Evolutionary conservation across 2,329 filamentous ascomycete genomes (phyloP), one percentile per base, ranked within the genome.

Genomic region (Diplocarpon mali): DNA sequence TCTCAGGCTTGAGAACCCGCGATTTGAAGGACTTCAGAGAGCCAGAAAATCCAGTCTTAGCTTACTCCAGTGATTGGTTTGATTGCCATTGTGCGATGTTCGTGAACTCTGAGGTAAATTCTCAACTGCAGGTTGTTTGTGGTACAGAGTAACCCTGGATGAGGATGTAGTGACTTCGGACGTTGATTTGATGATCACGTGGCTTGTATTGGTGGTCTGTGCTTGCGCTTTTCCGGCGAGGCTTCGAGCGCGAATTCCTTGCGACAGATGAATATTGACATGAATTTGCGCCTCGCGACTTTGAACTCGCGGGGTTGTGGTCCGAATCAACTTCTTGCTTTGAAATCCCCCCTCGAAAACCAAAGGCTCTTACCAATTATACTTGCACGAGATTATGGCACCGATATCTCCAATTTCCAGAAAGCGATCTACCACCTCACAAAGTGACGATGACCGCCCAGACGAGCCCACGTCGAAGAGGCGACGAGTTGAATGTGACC

Each of bases 1-100:
- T 24, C 20, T 24, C 20, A 24, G 20, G 20, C 7, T 24, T 24
- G 20, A 24, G 7, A 24, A 24, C 7, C 20, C 20, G 20, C 20
- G 7, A 4, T 24, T 3, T 24, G 7, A 24, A 24, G 20, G 20
- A 24, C 3, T 24, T 4, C 20, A 24, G 20, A 3, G 7, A 7
- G 7, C 7, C 20, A 24, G 7, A 24, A 24, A 3, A 24, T 3
- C n/a, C 20, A 24, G 20, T 7, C 3, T 24, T 40, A 10, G 60
- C 61, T 51, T 57, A 63, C 61, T 53, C 61, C 60, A 46, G 60
- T 62, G 51, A 63, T 62, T 61, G 61, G 61, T 60, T 52, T 55
- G 47, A 63, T 59, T 47, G 61, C 48, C 60, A 63, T 63, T 52
- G 45, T 57, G 52, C 53, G 24, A 51, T 39, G 28, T 49, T 53